Percentiles rank a stretch among this genome's conserved stretches.
These are phyloP conservation scores for Ceratocystis variospora DNA, from an alignment of 2,329 filamentous ascomycete genomes.

Conservation along the genomic window DNA sequence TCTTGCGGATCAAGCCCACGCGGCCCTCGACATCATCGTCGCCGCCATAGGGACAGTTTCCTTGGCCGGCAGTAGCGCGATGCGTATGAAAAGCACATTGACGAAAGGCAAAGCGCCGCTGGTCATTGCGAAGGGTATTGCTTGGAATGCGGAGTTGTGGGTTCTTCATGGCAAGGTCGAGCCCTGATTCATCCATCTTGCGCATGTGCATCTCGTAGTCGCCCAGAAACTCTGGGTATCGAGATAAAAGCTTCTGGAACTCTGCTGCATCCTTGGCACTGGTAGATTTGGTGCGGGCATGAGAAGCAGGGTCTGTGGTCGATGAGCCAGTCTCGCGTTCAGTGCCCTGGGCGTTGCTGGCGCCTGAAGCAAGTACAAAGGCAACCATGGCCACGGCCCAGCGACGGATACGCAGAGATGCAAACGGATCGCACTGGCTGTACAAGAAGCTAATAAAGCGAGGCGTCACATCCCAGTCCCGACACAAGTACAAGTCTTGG, in stretches of 20 bases:
- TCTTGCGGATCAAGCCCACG: constrained; percentile 13
- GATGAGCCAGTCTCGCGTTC: constrained; percentile 23
- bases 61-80: constrained; percentile 39
- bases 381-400: constrained; percentile 49
- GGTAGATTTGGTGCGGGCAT: constrained; percentile 21
- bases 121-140: constrained; percentile 42
- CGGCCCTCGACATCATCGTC: constrained; percentile 14
- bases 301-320: constrained; percentile 20
- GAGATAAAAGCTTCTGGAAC: constrained; percentile 32
- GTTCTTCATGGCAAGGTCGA: constrained; percentile 44
- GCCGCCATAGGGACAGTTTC: constrained; percentile 35
- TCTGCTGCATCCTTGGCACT: constrained; percentile 23
- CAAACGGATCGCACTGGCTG: constrained; percentile 36
- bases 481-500: constrained; percentile 44
- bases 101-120: constrained; percentile 46
- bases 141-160: constrained; percentile 44
- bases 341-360: constrained; percentile 1
- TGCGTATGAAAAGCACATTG: constrained; percentile 49
- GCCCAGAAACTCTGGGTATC: constrained; percentile 33
- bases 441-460: constrained; percentile 40
- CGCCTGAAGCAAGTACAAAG: constrained; percentile 34
- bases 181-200: constrained; percentile 38
- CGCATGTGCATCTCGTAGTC: constrained; percentile 40
- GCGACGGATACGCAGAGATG: constrained; percentile 40
- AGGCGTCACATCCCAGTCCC: constrained; percentile 44